Percentiles rank a stretch among this genome's conserved stretches.
Conservation (phyloP, 2,329 filamentous ascomycete species). For the Celoporthe dispersa region DNA sequence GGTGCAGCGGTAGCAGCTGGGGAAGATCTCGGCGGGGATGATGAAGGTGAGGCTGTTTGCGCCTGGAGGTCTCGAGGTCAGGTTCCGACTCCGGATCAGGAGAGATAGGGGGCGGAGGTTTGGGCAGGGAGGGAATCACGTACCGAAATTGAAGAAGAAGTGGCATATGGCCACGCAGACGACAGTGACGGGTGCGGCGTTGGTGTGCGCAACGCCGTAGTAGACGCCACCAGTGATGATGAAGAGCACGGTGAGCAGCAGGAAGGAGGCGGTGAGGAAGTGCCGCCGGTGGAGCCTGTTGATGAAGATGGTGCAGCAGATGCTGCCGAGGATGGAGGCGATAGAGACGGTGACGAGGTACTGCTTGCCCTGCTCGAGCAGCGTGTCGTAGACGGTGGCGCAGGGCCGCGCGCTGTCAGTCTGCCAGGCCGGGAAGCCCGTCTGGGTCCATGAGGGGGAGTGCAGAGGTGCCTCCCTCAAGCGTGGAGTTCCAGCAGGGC, state of each 20-base stretch:
- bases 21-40: constrained; percentile 68
- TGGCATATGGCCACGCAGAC: constrained; percentile 57
- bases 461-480: constrained; percentile 48
- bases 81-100: background rate
- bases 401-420: constrained; percentile 54
- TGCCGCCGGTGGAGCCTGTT: constrained; percentile 53
- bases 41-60: constrained; percentile 68
- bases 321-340: constrained; percentile 55
- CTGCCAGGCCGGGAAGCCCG: constrained; percentile 53
- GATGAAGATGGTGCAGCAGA: constrained; percentile 52
- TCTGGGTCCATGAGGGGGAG: constrained; percentile 46
- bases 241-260: constrained; percentile 51
- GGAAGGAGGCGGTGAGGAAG: constrained; percentile 55
- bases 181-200: constrained; percentile 51
- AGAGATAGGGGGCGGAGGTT: background rate
- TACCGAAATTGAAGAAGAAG: constrained; percentile 60
- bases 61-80: constrained; percentile 40
- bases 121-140: constrained; percentile 22
- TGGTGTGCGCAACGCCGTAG: constrained; percentile 49
- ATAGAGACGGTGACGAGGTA: constrained; percentile 57
- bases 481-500: constrained; percentile 52
- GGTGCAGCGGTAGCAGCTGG: constrained; percentile 64
- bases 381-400: constrained; percentile 56
- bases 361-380: constrained; percentile 57
- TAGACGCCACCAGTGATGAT: constrained; percentile 53